Conservation (phyloP, 352 stramenopile genomes). For the Chloridella minuta region DNA sequence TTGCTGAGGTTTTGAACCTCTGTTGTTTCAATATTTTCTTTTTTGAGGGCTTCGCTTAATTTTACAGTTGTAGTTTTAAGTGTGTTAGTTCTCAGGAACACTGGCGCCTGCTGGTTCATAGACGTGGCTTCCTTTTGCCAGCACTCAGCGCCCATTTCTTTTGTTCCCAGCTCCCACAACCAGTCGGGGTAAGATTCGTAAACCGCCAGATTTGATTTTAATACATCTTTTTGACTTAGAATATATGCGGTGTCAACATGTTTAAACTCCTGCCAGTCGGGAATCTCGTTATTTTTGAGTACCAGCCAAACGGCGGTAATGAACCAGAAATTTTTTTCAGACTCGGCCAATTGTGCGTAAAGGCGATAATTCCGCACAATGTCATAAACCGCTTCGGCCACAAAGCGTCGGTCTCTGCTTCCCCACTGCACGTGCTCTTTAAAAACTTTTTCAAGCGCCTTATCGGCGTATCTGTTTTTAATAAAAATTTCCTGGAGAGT, state of each 20-base stretch:
- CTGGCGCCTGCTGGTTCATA: background rate
- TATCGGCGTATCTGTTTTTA: background rate
- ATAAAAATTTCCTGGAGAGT: background rate
- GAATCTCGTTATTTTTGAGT: background rate
- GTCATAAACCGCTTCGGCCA: background rate
- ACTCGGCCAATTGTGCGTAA: background rate
- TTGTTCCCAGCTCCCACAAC: background rate
- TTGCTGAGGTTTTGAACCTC: background rate
- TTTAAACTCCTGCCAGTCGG: background rate
- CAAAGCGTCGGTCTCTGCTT: background rate
- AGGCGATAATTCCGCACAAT: background rate
- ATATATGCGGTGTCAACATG: background rate
- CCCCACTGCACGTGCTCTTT: background rate
- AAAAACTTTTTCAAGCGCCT: background rate
- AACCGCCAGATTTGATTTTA: background rate
- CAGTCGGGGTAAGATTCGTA: background rate
- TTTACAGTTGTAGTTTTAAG: background rate
- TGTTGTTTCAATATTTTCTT: background rate
- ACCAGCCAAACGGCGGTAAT: background rate
- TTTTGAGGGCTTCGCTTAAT: background rate
- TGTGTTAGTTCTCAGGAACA: background rate
- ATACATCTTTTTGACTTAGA: background rate
- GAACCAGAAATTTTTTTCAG: background rate
- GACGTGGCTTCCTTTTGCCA: background rate
- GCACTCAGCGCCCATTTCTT: background rate